Percentiles rank a stretch among this genome's conserved stretches.
These are phyloP conservation scores for peach (Prunus persica) DNA, from an alignment of 306 rosid genomes.

Conservation along the genomic window Prunus_persica_NCBIv2 NC_034010.1:28328001-28328500, in stretches of 20 bases:
- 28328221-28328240: slow-evolving; percentile 4
- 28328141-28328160: neutral
- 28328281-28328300: neutral
- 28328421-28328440: slow-evolving; percentile 24
- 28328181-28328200: slow-evolving; percentile 5
- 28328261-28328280: slow-evolving; percentile 26
- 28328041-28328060: slow-evolving; percentile 1
- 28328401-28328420: neutral
- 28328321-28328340: slow-evolving; percentile 25
- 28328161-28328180: neutral
- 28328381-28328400: neutral
- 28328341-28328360: slow-evolving; percentile 31
- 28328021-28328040: slow-evolving; percentile 37
- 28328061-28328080: slow-evolving; percentile 12
- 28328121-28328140: neutral
- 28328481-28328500: slow-evolving; percentile 8
- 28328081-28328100: neutral
- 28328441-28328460: slow-evolving; percentile 37
- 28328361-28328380: slow-evolving; percentile 24
- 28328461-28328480: slow-evolving; percentile 28
- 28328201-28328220: slow-evolving; percentile 20
- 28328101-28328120: neutral
- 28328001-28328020: neutral
- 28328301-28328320: slow-evolving; percentile 18
- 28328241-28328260: slow-evolving; percentile 23